These are phyloP conservation scores for Phragmites australis DNA, from an alignment of 176 grass and related monocot genomes.

Conservation along the genomic window DNA sequence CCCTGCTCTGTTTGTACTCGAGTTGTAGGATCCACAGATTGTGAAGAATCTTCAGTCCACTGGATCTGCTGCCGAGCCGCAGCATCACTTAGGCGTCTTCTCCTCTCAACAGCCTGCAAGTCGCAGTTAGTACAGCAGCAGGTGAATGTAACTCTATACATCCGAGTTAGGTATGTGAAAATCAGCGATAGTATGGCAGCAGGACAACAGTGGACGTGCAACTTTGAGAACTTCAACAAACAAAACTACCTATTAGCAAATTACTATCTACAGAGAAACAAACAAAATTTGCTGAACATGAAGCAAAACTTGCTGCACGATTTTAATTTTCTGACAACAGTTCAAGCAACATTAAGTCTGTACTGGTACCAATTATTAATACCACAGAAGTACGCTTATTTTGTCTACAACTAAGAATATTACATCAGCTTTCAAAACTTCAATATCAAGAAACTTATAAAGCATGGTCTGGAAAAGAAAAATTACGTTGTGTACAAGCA, in stretches of 20 bases:
- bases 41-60: conserved; percentile 24
- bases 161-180: not conserved
- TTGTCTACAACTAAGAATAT: not conserved
- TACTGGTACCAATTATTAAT: not conserved
- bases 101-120: conserved; percentile 58
- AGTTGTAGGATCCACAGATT: conserved; percentile 29
- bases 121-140: not conserved
- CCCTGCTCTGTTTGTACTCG: conserved; percentile 30
- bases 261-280: not conserved
- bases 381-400: not conserved
- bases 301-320: not conserved
- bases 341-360: not conserved
- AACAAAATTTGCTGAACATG: not conserved
- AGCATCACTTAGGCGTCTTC: conserved; percentile 37
- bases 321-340: too few species aligned
- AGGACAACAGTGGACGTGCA: not conserved
- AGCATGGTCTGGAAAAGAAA: not conserved
- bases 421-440: not conserved
- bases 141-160: not conserved
- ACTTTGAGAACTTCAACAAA: not conserved
- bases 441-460: not conserved
- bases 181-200: too few species aligned
- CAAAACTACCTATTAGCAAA: not conserved
- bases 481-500: conserved; percentile 6
- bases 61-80: conserved; percentile 46